Evolutionary conservation across 108 stramenopile species (phyloP).

Genomic region (Nitzschia sp.): DNA sequence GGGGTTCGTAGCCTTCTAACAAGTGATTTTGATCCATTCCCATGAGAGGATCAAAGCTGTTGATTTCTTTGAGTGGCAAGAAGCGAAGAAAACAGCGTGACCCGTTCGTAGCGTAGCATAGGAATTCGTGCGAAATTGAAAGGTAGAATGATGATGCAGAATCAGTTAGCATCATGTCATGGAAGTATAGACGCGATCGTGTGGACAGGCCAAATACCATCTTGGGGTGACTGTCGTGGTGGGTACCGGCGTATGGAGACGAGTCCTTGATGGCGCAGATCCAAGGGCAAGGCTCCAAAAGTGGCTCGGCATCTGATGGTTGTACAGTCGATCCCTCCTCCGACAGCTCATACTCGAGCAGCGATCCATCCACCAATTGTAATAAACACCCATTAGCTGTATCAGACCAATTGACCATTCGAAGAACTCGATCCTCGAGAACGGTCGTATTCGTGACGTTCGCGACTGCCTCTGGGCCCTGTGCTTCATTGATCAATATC

Average conservation of each 20-base stretch:
- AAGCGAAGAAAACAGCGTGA: constrained; percentile 72
- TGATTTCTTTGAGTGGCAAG: constrained; percentile 53
- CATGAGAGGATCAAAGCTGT: constrained; percentile 77
- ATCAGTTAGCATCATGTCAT: constrained; percentile 75
- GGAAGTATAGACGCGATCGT: constrained; percentile 69
- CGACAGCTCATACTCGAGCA: constrained; percentile 60
- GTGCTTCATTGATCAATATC: constrained; percentile 37
- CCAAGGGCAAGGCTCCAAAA: constrained; percentile 86
- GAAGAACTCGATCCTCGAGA: constrained; percentile 58
- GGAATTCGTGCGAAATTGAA: constrained; percentile 61
- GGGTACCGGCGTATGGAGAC: constrained; percentile 21
- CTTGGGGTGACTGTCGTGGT: constrained; percentile 21
- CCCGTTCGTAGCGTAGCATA: constrained; percentile 68
- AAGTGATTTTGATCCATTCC: constrained; percentile 72
- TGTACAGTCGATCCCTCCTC: constrained; percentile 31
- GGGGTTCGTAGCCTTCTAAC: constrained; percentile 79
- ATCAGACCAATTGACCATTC: constrained; percentile 74
- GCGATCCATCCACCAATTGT: constrained; percentile 63
- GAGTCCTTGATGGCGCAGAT: constrained; percentile 60
- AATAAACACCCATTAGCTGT: constrained; percentile 54
- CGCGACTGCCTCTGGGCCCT: constrained; percentile 17
- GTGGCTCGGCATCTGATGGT: constrained; percentile 56
- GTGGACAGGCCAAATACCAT: constrained; percentile 72
- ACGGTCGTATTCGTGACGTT: constrained; percentile 34
- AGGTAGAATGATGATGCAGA: constrained; percentile 70